These are phyloP conservation scores for Eucalyptus coolabah DNA, from an alignment of 345 rosid species.

Conservation along the genomic window DNA sequence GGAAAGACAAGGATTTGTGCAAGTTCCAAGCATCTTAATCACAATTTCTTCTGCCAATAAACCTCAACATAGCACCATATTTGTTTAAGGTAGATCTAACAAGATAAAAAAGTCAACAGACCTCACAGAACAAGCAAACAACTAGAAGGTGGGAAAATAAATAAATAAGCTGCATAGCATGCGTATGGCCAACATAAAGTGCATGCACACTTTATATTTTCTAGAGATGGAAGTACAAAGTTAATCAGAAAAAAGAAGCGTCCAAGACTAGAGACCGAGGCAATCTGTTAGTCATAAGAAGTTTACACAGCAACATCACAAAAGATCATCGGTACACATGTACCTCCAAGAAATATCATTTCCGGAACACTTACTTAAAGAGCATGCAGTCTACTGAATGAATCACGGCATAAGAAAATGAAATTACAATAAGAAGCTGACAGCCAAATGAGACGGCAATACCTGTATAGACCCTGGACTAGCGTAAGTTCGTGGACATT, in stretches of 20 bases:
- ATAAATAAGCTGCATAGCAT: neutral
- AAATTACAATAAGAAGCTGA: neutral
- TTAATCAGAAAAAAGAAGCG: neutral
- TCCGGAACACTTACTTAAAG: neutral
- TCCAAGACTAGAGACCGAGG: neutral
- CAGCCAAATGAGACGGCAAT: neutral
- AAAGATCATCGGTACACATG: neutral
- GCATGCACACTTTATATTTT: neutral
- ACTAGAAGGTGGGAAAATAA: neutral
- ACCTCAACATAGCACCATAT: neutral
- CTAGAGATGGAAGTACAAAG: neutral
- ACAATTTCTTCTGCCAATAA: neutral
- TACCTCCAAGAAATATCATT: neutral
- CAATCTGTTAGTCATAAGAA: neutral
- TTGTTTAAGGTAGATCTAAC: neutral
- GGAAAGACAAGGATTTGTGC: neutral
- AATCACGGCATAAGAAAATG: neutral
- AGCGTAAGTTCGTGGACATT: constrained; percentile 63
- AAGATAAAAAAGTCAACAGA: neutral
- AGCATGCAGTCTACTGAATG: neutral
- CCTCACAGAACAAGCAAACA: neutral
- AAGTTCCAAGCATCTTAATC: neutral
- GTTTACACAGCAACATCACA: neutral
- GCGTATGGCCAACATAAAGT: neutral
- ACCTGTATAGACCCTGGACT: constrained; percentile 91